Base-by-base conservation (phyloP, 108 stramenopile species). In the Cyclostephanos tholiformis region DNA sequence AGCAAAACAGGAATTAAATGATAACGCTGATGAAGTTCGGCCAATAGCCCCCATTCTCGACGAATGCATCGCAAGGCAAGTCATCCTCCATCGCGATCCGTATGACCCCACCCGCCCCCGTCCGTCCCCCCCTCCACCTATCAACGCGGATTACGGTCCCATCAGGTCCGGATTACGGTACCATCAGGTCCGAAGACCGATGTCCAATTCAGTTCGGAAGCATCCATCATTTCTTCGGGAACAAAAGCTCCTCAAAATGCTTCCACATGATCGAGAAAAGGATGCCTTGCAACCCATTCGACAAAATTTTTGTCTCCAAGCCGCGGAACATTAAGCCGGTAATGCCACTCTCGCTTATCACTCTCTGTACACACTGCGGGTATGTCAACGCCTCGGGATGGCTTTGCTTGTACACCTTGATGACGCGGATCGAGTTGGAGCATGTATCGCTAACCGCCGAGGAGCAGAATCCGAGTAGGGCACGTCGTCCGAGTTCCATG, bases 241-340 rank as follows among this genome's bases (percentile, higher is more conserved):
- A 93, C 59, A 93, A 50, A 4, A 85, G 87, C 63, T 97, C 96
- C 73, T 99, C 97, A 77, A 99, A 96, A 58, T 94, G 88, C 84
- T 99, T 99, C 99, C 99, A 99, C 82, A 98, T 92, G 19, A 99
- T 90, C 10, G 91, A 89, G 69, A 99, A 99, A 70, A 99, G 78
- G 76, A 98, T 91, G 16, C 99, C 97, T 83, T 96, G 95, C 86
- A 98, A 61, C 26, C 99, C 99, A 77, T 99, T 99, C 56, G 97
- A 92, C 41, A 99, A 71, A 80, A 99, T 97, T 79, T 98, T 98
- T 39, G 99, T 99, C 78, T 95, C 91, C 72, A 99, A 86, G 30
- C 99, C 99, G 52, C 99, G 91, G 52, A 98, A 97, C 80, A 99
- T 89, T 51, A 99, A 84, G 27, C 97, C 99, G 19, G 58, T 26